Percentiles rank a stretch among this genome's conserved stretches.
Evolutionary conservation across 768 basidiomycete species (phyloP).

Genomic region (Tephrocybe sp.): DNA sequence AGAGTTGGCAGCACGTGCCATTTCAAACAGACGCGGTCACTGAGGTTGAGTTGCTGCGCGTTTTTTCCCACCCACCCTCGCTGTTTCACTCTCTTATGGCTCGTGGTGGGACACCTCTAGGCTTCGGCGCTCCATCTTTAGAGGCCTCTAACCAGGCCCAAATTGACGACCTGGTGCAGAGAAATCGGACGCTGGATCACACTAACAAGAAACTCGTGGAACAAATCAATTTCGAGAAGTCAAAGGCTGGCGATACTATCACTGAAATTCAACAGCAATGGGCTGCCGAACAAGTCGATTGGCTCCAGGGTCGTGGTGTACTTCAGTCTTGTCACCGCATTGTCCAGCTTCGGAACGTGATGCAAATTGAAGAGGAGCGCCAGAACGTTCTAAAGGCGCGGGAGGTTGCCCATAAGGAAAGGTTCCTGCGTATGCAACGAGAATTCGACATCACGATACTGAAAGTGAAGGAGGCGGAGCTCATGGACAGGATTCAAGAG

Average conservation of each 20-base stretch:
- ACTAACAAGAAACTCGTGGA: constrained; percentile 54
- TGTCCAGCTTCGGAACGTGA: constrained; percentile 56
- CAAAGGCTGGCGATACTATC: constrained; percentile 41
- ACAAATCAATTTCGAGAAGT: constrained; percentile 43
- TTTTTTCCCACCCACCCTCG: constrained; percentile 1
- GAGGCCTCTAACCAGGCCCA: constrained; percentile 64
- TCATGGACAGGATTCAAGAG: constrained; percentile 52
- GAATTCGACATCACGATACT: constrained; percentile 72
- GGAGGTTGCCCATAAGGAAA: constrained; percentile 55
- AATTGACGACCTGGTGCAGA: constrained; percentile 72
- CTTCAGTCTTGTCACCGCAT: constrained; percentile 65
- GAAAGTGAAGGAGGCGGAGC: constrained; percentile 58
- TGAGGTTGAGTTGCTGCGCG: constrained; percentile 6
- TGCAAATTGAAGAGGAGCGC: constrained; percentile 56
- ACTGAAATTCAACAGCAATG: constrained; percentile 46
- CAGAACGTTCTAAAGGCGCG: constrained; percentile 51
- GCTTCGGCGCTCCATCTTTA: constrained; percentile 40
- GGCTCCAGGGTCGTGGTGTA: constrained; percentile 63
- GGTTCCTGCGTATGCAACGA: constrained; percentile 56
- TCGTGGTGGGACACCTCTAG: constrained; percentile 20
- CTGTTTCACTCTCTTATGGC: constrained; percentile 12
- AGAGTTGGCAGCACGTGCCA: constrained; percentile 14
- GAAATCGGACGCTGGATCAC: constrained; percentile 64
- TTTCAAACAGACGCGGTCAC: constrained; percentile 1
- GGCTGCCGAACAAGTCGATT: constrained; percentile 53